Conservation (phyloP, 2,329 filamentous ascomycete species). For the Fusarium sp. region DNA sequence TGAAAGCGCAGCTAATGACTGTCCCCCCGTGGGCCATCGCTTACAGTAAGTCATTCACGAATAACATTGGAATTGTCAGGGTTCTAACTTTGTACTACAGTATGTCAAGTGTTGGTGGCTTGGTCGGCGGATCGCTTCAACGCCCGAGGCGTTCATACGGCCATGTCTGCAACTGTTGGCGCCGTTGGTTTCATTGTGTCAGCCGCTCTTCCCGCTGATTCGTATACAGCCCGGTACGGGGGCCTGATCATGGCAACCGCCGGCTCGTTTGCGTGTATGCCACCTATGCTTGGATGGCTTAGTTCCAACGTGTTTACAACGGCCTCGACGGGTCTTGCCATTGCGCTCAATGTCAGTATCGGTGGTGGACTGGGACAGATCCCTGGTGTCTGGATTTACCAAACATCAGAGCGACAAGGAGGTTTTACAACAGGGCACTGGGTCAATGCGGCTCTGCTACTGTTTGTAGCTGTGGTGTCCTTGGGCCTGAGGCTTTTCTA, state of each 20-base stretch:
- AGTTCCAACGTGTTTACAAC: slow-evolving; percentile 75
- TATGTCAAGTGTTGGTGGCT: slow-evolving; percentile 57
- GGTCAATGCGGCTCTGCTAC: slow-evolving; percentile 69
- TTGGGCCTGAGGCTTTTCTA: slow-evolving; percentile 68
- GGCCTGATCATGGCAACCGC: slow-evolving; percentile 75
- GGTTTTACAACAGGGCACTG: slow-evolving; percentile 79
- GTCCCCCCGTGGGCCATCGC: slow-evolving; percentile 73
- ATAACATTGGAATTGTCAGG: not conserved
- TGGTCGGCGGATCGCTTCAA: slow-evolving; percentile 74
- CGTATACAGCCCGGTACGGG: slow-evolving; percentile 72
- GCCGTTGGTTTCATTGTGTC: slow-evolving; percentile 68
- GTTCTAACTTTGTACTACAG: slow-evolving; percentile 39
- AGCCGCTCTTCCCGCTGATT: slow-evolving; percentile 69
- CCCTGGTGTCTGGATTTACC: slow-evolving; percentile 79
- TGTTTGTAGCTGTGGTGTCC: slow-evolving; percentile 68
- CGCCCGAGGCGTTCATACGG: slow-evolving; percentile 60
- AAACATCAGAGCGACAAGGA: slow-evolving; percentile 65
- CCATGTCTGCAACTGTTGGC: slow-evolving; percentile 56
- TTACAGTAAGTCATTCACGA: slow-evolving; percentile 56
- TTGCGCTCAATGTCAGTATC: slow-evolving; percentile 76
- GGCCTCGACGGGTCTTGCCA: slow-evolving; percentile 72
- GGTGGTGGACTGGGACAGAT: slow-evolving; percentile 77
- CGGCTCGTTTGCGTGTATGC: slow-evolving; percentile 75
- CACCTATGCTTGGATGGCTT: slow-evolving; percentile 77
- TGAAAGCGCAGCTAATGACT: slow-evolving; percentile 73